Base-by-base conservation (phyloP, 1,284 basidiomycete species). In the Pascua guehoae region DNA sequence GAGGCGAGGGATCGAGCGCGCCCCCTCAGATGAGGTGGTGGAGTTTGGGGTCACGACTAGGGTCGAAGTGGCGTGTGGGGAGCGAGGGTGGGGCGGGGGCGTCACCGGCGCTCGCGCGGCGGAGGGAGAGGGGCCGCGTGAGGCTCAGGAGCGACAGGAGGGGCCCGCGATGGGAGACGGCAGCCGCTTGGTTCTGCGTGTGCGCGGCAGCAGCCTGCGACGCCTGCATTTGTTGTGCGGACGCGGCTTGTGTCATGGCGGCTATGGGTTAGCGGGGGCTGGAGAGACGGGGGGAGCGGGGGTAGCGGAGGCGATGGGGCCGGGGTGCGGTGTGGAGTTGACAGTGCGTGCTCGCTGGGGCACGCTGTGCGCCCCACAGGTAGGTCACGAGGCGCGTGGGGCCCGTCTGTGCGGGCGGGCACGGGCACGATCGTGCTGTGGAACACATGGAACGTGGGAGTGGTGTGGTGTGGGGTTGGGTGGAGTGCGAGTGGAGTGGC, bases 11-110 rank as follows among this genome's bases (percentile, higher is more conserved):
- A 48, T 5, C 12, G 10, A 47, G 32, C n/a, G 47, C n/a, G 50
- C 17, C 17, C 17, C 46, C 40, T 51, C 56, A 74, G 47, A 70
- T 61, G 12, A 74, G 59, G 17, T 68, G 68, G 24, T 73, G 60
- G 43, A 75, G 60, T 47, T 67, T 67, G 12, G 73, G 73, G 44
- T 75, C 71, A 51, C 66, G 65, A 8, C 58, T 63, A 12, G 73
- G 73, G 58, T 75, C 73, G 42, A 73, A 75, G 61, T 73, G 73
- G 46, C 65, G 57, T 44, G 58, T 32, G 24, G 24, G 24, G 24
- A 32, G 24, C 4, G 24, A 32, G 4, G 24, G 4, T 32, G 24
- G 4, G 7, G 7, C 24, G 24, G 24, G 24, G 24, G 24, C 24
- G 24, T 32, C 24, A 32, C 24, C 24, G 24, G 24, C 24, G 24